Percentiles rank a stretch among this genome's conserved stretches.
phyloP scores from a whole-genome alignment of 345 rosid species.

The Cardamine resedifolia region DNA sequence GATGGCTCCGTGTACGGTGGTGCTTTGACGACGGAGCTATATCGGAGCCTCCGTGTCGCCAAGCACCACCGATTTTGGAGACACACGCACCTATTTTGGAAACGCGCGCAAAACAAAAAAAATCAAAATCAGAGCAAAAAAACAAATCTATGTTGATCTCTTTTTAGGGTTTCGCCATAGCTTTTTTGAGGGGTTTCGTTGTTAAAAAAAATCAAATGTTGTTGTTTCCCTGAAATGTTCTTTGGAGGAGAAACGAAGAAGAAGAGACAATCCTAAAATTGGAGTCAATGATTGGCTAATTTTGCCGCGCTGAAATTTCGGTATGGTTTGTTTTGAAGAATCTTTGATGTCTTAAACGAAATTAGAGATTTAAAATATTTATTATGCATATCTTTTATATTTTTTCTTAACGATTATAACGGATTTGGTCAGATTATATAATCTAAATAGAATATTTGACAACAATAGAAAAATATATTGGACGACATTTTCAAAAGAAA shows the following conservation, averaged over 20 bases:
- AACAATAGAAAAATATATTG: background rate
- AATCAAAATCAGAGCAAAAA: background rate
- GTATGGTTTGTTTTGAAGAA: constrained; percentile 25
- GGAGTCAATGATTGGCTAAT: constrained; percentile 22
- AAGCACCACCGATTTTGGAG: constrained; percentile 39
- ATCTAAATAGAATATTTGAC: background rate
- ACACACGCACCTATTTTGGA: constrained; percentile 41
- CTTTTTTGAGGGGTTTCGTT: constrained; percentile 24
- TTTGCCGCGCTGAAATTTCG: constrained; percentile 35
- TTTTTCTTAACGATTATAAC: constrained; percentile 4
- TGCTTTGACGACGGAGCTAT: constrained; percentile 37
- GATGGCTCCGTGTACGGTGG: constrained; percentile 38
- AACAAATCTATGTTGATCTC: background rate
- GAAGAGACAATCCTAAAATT: constrained; percentile 15
- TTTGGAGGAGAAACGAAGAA: constrained; percentile 3
- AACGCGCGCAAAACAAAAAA: background rate
- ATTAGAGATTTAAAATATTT: constrained; percentile 8
- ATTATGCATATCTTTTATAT: background rate
- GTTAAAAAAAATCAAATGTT: constrained; percentile 1
- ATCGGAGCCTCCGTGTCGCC: constrained; percentile 24
- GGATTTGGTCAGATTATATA: constrained; percentile 1
- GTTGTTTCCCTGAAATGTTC: constrained; percentile 4
- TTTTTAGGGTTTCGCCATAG: constrained; percentile 19
- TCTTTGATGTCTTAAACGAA: constrained; percentile 17
- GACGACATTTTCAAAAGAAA: background rate